Evolutionary conservation across 2,329 filamentous ascomycete species (phyloP).

Genomic region (Verticillium longisporum): DNA sequence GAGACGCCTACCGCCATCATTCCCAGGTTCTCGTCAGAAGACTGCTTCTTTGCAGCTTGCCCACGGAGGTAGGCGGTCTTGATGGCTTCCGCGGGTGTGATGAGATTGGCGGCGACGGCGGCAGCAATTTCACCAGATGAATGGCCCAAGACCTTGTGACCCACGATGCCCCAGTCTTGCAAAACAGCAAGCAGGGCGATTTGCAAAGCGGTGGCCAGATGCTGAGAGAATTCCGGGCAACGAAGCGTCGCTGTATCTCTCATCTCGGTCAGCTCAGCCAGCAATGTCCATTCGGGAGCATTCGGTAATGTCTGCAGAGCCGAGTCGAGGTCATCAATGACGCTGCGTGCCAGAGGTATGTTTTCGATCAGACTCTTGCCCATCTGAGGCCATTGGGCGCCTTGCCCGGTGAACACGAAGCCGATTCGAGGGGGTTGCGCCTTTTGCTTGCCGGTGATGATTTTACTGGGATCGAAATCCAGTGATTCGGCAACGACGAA

Average conservation of each 20-base stretch:
- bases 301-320: slow-evolving; percentile 6
- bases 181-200: slow-evolving; percentile 22
- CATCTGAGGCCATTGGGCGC: slow-evolving; percentile 37
- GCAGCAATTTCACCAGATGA: slow-evolving; percentile 14
- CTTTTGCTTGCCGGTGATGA: slow-evolving; percentile 1
- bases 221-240: slow-evolving; percentile 27
- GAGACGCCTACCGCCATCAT: slow-evolving; percentile 5
- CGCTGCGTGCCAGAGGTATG: background rate
- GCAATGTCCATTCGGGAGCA: slow-evolving; percentile 15
- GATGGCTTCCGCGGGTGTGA: slow-evolving; percentile 1
- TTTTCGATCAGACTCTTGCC: slow-evolving; percentile 15
- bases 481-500: slow-evolving; percentile 11
- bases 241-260: slow-evolving; percentile 9
- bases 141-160: slow-evolving; percentile 10
- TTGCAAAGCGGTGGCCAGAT: slow-evolving; percentile 27
- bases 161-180: slow-evolving; percentile 2
- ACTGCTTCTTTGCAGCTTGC: background rate
- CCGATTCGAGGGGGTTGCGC: background rate
- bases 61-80: slow-evolving; percentile 6
- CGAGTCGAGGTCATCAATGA: slow-evolving; percentile 12
- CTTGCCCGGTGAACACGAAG: slow-evolving; percentile 35
- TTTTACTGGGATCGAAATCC: background rate
- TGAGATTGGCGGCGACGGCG: slow-evolving; percentile 10
- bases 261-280: slow-evolving; percentile 12
- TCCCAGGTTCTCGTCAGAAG: background rate